Evolutionary conservation across 2,329 filamentous ascomycete species (phyloP).

Genomic region (Ascochyta pisi): DNA sequence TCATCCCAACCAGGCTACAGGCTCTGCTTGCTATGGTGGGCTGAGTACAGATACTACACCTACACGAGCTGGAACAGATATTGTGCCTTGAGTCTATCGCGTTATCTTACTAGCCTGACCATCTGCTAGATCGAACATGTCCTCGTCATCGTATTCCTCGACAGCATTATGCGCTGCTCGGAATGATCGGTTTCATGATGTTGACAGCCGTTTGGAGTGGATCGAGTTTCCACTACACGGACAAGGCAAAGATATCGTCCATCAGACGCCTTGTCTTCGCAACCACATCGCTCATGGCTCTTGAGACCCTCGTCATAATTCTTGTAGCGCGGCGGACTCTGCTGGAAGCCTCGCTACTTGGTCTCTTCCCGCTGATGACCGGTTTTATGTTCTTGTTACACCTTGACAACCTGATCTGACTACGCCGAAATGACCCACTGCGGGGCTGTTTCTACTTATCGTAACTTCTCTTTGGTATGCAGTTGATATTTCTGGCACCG

Average conservation of each 20-base stretch:
- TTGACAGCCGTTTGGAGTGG: conserved; percentile 22
- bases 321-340: conserved; percentile 26
- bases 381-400: conserved; percentile 35
- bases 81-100: not conserved
- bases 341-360: conserved; percentile 32
- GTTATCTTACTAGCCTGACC: conserved; percentile 16
- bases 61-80: not conserved
- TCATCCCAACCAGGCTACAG: conserved; percentile 6
- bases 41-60: conserved; percentile 1
- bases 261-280: conserved; percentile 32
- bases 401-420: conserved; percentile 31
- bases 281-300: conserved; percentile 26
- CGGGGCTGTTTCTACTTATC: not conserved
- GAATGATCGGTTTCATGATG: conserved; percentile 16
- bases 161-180: conserved; percentile 22
- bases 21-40: conserved; percentile 19
- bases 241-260: conserved; percentile 24
- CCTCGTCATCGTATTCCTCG: not conserved
- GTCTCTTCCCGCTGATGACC: conserved; percentile 29
- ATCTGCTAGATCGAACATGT: not conserved
- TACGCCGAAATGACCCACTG: too few species aligned
- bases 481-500: not conserved
- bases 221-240: conserved; percentile 22
- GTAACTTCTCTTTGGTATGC: not conserved
- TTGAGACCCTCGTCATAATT: conserved; percentile 30